Evolutionary conservation across 2,329 filamentous ascomycete species (phyloP).

Genomic region (Calonectria henricotiae): DNA sequence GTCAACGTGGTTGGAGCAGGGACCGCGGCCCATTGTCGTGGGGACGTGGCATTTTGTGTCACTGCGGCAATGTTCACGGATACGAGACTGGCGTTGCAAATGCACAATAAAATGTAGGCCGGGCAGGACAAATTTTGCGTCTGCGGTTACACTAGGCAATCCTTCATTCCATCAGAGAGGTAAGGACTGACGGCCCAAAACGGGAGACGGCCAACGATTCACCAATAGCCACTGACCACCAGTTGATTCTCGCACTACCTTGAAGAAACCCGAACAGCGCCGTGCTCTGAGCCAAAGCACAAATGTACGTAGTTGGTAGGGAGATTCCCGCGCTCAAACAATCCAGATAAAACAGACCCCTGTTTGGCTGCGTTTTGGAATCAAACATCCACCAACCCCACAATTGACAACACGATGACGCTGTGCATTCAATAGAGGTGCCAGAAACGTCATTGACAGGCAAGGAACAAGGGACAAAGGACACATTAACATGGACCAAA

Average conservation of each 20-base stretch:
- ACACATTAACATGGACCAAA: constrained; percentile 52
- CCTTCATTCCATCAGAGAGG: not conserved
- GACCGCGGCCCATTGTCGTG: constrained; percentile 32
- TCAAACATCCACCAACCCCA: constrained; percentile 19
- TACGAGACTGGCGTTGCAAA: constrained; percentile 47
- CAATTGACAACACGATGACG: constrained; percentile 4
- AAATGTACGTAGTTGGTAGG: constrained; percentile 21
- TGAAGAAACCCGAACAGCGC: constrained; percentile 4
- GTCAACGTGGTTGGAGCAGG: constrained; percentile 35
- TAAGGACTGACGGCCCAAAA: not conserved
- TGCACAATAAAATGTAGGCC: constrained; percentile 35
- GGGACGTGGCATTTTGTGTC: constrained; percentile 41
- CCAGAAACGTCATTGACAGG: constrained; percentile 7
- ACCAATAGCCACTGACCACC: constrained; percentile 16
- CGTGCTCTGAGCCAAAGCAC: not conserved
- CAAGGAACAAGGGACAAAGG: constrained; percentile 34
- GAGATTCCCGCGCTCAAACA: constrained; percentile 27
- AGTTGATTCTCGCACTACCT: not conserved
- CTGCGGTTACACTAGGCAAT: constrained; percentile 11
- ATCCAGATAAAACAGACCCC: constrained; percentile 28
- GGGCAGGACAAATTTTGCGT: constrained; percentile 34
- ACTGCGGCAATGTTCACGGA: constrained; percentile 41
- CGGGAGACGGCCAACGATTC: not conserved
- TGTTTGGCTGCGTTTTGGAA: constrained; percentile 1
- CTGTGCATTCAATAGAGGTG: constrained; percentile 9